These are phyloP conservation scores for Coniferiporia sulphurascens DNA, from an alignment of 1,284 basidiomycete species.

Conservation along the genomic window DNA sequence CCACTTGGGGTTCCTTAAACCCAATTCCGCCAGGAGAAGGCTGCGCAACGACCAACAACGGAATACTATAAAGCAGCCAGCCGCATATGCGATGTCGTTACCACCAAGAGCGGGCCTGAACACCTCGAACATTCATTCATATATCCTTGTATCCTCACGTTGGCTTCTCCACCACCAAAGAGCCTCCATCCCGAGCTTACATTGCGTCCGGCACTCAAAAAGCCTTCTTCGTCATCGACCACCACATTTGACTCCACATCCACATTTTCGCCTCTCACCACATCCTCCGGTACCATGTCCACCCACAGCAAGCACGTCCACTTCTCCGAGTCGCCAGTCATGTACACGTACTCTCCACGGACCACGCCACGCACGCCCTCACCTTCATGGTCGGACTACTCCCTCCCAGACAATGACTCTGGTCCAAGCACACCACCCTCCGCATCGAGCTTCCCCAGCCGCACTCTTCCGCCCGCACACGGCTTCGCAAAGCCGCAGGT, in stretches of 20 bases:
- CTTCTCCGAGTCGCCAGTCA: slow-evolving; percentile 11
- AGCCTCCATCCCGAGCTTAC: background rate
- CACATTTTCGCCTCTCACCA: background rate
- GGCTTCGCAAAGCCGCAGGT: background rate
- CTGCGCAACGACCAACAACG: slow-evolving; percentile 11
- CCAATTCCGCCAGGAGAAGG: background rate
- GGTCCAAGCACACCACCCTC: slow-evolving; percentile 16
- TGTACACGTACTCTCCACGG: slow-evolving; percentile 2
- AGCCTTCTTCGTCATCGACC: background rate
- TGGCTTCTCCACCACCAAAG: background rate
- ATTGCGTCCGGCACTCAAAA: slow-evolving; percentile 3
- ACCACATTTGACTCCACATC: background rate
- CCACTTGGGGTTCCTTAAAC: slow-evolving; percentile 1
- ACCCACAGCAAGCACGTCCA: slow-evolving; percentile 14
- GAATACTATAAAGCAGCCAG: slow-evolving; percentile 10
- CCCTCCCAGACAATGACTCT: slow-evolving; percentile 11
- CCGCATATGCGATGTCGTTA: background rate
- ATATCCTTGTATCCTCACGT: background rate
- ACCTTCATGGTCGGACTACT: slow-evolving; percentile 13
- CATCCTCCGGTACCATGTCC: slow-evolving; percentile 2
- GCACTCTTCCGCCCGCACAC: background rate
- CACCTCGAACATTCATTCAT: background rate
- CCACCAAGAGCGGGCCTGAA: background rate
- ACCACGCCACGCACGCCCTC: slow-evolving; percentile 5
- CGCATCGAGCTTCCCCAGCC: slow-evolving; percentile 7